These are phyloP conservation scores for Didymella keratinophila DNA, from an alignment of 2,329 filamentous ascomycete species.

Conservation along the genomic window DNA sequence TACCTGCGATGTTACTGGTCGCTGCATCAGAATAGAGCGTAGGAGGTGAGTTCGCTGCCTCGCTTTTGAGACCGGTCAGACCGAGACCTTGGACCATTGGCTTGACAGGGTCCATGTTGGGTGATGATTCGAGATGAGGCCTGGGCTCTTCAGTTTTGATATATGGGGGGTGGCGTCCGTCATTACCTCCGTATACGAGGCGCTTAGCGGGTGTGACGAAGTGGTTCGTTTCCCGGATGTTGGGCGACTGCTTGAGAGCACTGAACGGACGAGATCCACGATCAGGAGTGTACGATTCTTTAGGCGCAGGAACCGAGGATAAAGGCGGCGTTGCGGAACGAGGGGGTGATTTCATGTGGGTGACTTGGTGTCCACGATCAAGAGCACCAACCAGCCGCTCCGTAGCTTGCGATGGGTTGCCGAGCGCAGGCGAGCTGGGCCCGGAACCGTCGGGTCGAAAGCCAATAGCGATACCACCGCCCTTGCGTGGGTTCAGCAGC, in stretches of 20 bases:
- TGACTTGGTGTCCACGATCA: conserved; percentile 31
- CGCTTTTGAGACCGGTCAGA: conserved; percentile 42
- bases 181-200: conserved; percentile 40
- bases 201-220: conserved; percentile 48
- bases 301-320: conserved; percentile 57
- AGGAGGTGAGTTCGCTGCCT: conserved; percentile 48
- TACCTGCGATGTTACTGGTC: conserved; percentile 41
- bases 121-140: conserved; percentile 42
- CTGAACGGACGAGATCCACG: conserved; percentile 56
- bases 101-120: conserved; percentile 44
- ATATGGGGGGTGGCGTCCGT: conserved; percentile 31
- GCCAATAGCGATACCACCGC: conserved; percentile 37
- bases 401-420: conserved; percentile 59
- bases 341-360: conserved; percentile 51
- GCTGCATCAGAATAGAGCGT: conserved; percentile 47
- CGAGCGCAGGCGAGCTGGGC: conserved; percentile 70
- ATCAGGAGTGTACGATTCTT: conserved; percentile 63
- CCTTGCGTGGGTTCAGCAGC: conserved; percentile 55
- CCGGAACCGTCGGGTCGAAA: conserved; percentile 66
- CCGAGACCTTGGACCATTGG: conserved; percentile 27
- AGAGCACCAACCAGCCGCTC: conserved; percentile 56
- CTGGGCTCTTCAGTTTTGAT: conserved; percentile 35
- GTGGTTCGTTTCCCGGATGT: conserved; percentile 37
- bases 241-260: conserved; percentile 44
- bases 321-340: conserved; percentile 59